phyloP scores from a whole-genome alignment of 805 yeast species.

The Saccharomycopsis sp. region DNA sequence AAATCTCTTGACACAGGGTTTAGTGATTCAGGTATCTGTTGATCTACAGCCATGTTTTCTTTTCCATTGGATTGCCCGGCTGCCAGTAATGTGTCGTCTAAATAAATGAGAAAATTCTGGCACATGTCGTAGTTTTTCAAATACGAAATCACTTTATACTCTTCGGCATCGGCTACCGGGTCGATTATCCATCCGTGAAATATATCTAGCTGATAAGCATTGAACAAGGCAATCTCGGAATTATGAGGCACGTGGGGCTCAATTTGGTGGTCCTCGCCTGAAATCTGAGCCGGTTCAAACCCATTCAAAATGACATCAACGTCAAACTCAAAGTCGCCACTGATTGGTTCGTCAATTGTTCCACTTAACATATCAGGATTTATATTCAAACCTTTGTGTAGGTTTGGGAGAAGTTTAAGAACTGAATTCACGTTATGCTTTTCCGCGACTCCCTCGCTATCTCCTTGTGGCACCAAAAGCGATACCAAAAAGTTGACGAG shows the following conservation, averaged over 20 bases:
- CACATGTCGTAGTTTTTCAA: slow-evolving; percentile 50
- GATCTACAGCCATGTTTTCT: not conserved
- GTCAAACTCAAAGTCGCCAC: slow-evolving; percentile 3
- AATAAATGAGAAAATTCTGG: slow-evolving; percentile 49
- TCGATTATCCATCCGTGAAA: slow-evolving; percentile 84
- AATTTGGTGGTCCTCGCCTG: not conserved
- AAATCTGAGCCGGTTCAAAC: not conserved
- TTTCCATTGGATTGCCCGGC: slow-evolving; percentile 18
- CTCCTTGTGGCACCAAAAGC: slow-evolving; percentile 21
- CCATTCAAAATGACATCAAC: not conserved
- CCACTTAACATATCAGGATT: slow-evolving; percentile 37
- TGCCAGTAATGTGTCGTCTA: slow-evolving; percentile 28
- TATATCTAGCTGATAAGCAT: slow-evolving; percentile 49
- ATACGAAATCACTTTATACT: slow-evolving; percentile 32
- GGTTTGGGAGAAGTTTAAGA: slow-evolving; percentile 33
- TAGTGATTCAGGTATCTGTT: too few species aligned
- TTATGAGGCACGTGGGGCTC: slow-evolving; percentile 28
- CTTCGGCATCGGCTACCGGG: slow-evolving; percentile 30
- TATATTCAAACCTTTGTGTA: slow-evolving; percentile 38
- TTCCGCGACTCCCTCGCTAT: slow-evolving; percentile 24
- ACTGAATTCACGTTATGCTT: slow-evolving; percentile 21
- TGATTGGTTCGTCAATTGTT: slow-evolving; percentile 23
- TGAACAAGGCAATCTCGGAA: slow-evolving; percentile 59
- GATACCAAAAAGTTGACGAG: slow-evolving; percentile 29
- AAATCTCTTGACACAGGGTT: slow-evolving; percentile 21